Evolutionary conservation across 768 basidiomycete species (phyloP).

Genomic region (Russula sp.): DNA sequence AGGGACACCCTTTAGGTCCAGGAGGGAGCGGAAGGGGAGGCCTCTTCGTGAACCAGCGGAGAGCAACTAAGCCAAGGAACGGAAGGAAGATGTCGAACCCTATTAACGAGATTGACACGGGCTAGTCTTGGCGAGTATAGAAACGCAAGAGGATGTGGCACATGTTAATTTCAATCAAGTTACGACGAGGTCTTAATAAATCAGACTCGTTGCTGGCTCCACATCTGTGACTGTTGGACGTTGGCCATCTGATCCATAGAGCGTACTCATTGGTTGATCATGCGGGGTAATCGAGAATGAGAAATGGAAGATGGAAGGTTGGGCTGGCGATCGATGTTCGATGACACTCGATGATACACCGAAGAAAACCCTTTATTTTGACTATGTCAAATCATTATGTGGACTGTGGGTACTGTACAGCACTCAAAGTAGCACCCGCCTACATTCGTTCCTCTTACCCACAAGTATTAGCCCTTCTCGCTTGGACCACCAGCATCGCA

Average conservation of each 20-base stretch:
- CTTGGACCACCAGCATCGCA: no score
- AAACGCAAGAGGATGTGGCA: no score
- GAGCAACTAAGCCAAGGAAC: neutral
- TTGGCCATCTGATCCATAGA: neutral
- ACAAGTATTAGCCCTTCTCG: no score
- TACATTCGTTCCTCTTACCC: no score
- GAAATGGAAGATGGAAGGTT: no score
- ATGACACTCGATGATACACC: no score
- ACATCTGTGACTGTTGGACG: neutral
- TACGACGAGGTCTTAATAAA: neutral
- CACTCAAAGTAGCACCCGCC: no score
- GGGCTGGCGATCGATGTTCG: no score
- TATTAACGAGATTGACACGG: neutral
- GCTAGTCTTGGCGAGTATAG: neutral
- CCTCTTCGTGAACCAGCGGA: neutral
- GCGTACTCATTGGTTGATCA: neutral
- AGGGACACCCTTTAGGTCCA: slow-evolving; percentile 7
- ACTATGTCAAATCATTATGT: no score
- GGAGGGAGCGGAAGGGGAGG: neutral
- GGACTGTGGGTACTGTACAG: no score
- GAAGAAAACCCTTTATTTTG: no score
- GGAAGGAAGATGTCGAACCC: neutral
- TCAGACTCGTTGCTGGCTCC: no score
- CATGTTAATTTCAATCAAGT: neutral
- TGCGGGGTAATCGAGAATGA: neutral